Base-by-base conservation (phyloP, 495 filamentous ascomycete genomes). In the Aspergillus incahuasiensis region DNA sequence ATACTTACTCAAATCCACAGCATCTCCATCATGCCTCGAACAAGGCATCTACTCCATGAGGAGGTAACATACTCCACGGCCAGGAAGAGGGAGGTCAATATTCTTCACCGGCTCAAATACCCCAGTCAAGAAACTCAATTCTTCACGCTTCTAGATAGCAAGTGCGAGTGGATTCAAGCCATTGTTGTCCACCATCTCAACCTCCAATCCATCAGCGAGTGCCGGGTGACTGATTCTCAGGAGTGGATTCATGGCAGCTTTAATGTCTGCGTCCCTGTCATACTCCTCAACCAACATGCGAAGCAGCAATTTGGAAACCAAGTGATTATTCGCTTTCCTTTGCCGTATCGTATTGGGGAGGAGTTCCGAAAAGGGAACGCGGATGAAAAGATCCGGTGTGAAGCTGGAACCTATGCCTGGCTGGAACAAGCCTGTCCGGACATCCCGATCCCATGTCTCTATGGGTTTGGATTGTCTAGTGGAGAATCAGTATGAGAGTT, bases 301-400 rank as follows among this genome's bases (percentile, higher is more conserved):
- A 62, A 52, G 28, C 21, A 45, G 19, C 51, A 58, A 9, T 34
- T 50, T 34, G 58, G 56, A 28, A 54, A 64, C 41, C 63, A 61
- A 34, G 60, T 71, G 18, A 53, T 73, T 5, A 52, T 74, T 56
- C 65, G 71, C 22, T 70, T 68, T 61, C 71, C 71, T 50, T 50
- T 74, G 35, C 68, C 67, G 32, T 69, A 74, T 57, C 65, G 65
- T 28, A 47, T 72, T 49, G 71, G 63, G 21, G 71, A 73, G 50
- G 59, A 34, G 45, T 61, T 57, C 49, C 49, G 58, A 30, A 65
- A 70, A 42, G 68, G 68, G 56, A 74, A 67, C 61, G 57, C 58
- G 6, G 65, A 74, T 47, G 68, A 74, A 48, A 74, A 74, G 58
- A 48, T 74, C 41, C 61, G 63, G 46, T 72, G 62, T 56, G 69